These are phyloP conservation scores for Gymnopilus junonius DNA, from an alignment of 768 basidiomycete genomes.

Conservation along the genomic window DNA sequence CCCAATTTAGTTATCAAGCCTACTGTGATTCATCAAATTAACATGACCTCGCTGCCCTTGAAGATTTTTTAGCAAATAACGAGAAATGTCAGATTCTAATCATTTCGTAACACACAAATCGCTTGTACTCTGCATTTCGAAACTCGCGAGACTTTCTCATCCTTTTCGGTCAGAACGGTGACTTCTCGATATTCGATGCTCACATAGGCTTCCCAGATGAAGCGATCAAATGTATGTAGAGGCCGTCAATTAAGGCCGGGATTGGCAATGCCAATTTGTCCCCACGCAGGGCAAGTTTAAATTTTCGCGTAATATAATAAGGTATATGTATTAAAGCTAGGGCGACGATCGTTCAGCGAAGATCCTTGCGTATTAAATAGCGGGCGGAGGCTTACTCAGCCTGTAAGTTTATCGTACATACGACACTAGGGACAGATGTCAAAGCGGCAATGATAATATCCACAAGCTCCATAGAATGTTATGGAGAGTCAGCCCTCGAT, in stretches of 20 bases:
- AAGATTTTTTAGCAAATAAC: background rate
- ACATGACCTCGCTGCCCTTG: background rate
- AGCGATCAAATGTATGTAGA: background rate
- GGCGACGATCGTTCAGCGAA: background rate
- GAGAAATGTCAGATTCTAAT: background rate
- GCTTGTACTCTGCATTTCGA: background rate
- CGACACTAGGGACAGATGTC: conserved; percentile 13
- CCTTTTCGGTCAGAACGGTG: background rate
- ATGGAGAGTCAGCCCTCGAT: background rate
- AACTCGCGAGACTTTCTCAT: background rate
- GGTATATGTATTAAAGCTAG: background rate
- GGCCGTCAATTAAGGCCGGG: background rate
- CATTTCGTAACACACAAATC: background rate
- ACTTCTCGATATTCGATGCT: background rate
- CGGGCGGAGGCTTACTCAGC: conserved; percentile 9
- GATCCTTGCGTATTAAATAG: conserved; percentile 10
- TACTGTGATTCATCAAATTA: background rate
- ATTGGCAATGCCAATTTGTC: background rate
- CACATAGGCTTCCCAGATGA: background rate
- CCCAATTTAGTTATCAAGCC: background rate
- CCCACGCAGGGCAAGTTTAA: background rate
- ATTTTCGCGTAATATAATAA: conserved; percentile 4
- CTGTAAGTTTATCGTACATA: conserved; percentile 9
- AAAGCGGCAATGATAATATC: conserved; percentile 12
- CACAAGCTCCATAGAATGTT: conserved; percentile 6